phyloP scores from a whole-genome alignment of 2,329 filamentous ascomycete species.

The Neoascochyta sp. region DNA sequence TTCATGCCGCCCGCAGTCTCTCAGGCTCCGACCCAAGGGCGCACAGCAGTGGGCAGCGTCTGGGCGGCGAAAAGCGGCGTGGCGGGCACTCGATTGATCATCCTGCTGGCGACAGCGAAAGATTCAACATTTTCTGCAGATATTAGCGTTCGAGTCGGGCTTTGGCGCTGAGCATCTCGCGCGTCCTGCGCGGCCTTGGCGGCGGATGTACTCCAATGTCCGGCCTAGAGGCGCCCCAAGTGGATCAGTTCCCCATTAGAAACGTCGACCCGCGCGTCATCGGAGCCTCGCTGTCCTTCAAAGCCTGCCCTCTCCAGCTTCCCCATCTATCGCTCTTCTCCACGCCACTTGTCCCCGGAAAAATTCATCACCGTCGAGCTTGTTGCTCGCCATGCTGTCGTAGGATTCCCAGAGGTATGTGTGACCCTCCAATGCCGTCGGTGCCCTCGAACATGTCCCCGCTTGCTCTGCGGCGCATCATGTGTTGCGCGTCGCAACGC shows the following conservation, averaged over 20 bases:
- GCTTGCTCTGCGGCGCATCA: too few relatives aligned
- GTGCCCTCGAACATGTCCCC: too few relatives aligned
- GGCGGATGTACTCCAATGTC: slow-evolving; percentile 7
- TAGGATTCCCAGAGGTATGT: too few relatives aligned
- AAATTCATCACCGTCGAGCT: slow-evolving; percentile 8
- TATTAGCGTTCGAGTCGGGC: slow-evolving; percentile 1
- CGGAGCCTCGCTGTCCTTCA: slow-evolving; percentile 4
- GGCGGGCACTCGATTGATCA: too few relatives aligned
- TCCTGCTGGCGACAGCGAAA: too few relatives aligned
- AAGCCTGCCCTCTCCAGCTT: slow-evolving; percentile 8
- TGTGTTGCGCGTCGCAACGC: too few relatives aligned
- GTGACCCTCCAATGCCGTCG: too few relatives aligned
- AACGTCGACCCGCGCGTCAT: slow-evolving; percentile 9
- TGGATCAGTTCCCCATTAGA: slow-evolving; percentile 6
- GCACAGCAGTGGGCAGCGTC: slow-evolving; percentile 1
- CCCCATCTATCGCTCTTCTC: slow-evolving; percentile 7
- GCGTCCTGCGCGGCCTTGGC: slow-evolving; percentile 6
- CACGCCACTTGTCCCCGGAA: slow-evolving; percentile 9
- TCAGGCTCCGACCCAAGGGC: slow-evolving; percentile 2
- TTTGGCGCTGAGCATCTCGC: not conserved
- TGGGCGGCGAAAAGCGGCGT: too few relatives aligned
- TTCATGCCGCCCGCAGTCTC: too few relatives aligned
- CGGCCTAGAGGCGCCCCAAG: slow-evolving; percentile 7
- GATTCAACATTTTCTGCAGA: too few relatives aligned
- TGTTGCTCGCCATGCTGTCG: too few relatives aligned